Conservation (phyloP, 2,329 filamentous ascomycete species). For the Fusarium globosum region DNA sequence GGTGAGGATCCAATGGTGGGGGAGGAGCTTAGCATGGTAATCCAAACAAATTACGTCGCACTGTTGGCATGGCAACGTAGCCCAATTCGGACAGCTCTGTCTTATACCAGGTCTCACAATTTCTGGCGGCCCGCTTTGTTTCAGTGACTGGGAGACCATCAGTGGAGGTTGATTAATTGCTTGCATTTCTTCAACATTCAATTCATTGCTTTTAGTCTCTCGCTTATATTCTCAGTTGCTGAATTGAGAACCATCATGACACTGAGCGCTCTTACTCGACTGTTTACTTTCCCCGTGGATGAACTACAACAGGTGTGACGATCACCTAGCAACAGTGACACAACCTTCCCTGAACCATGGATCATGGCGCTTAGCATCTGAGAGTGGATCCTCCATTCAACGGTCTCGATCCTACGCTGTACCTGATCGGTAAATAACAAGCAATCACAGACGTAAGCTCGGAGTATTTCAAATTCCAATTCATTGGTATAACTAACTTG, state of each 20-base stretch:
- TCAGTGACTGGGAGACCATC: slow-evolving; percentile 17
- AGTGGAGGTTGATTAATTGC: slow-evolving; percentile 30
- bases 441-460: slow-evolving; percentile 12
- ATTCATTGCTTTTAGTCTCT: neutral
- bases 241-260: neutral
- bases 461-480: neutral
- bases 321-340: slow-evolving; percentile 22
- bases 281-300: neutral
- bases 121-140: slow-evolving; percentile 28
- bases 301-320: neutral
- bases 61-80: slow-evolving; percentile 32
- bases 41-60: slow-evolving; percentile 40
- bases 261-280: neutral
- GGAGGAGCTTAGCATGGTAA: slow-evolving; percentile 16
- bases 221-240: neutral
- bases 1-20: slow-evolving; percentile 23
- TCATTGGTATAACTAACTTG: neutral
- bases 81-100: slow-evolving; percentile 5
- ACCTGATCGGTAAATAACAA: slow-evolving; percentile 18
- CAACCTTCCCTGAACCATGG: slow-evolving; percentile 2
- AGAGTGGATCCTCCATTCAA: slow-evolving; percentile 14
- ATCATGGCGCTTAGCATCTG: slow-evolving; percentile 14
- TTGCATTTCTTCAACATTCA: slow-evolving; percentile 31
- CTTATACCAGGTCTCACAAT: slow-evolving; percentile 21
- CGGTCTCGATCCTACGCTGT: neutral